A percentile compares a stretch with the other conserved stretches of the same genome.
phyloP scores from a whole-genome alignment of 306 rosid species.

The Vigna mungo region DNA sequence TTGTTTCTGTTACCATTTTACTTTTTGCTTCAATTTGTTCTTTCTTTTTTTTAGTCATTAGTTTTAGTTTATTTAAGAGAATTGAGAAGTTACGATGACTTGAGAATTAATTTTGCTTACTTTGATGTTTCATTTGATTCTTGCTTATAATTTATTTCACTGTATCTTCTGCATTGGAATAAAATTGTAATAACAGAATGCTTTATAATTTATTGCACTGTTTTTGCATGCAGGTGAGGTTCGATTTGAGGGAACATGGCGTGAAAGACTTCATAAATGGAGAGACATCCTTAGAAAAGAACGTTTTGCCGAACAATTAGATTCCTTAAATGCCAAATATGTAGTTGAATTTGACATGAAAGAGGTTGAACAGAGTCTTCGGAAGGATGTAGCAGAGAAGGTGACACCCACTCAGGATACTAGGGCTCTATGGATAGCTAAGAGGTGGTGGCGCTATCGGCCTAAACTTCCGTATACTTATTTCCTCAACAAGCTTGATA shows the following conservation, averaged over 20 bases:
- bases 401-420: conserved; percentile 65
- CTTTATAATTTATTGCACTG: not conserved
- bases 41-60: not conserved
- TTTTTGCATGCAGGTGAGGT: conserved; percentile 53
- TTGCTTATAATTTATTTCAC: conserved; percentile 12
- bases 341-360: conserved; percentile 94
- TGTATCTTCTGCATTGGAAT: conserved; percentile 12
- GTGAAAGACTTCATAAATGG: conserved; percentile 81
- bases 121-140: conserved; percentile 24
- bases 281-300: conserved; percentile 78
- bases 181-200: conserved; percentile 27
- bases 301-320: conserved; percentile 63
- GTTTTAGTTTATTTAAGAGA: not conserved
- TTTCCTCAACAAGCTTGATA: conserved; percentile 87
- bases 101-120: conserved; percentile 5
- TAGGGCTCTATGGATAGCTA: conserved; percentile 86
- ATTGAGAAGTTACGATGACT: conserved; percentile 8
- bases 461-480: conserved; percentile 91
- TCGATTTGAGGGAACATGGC: conserved; percentile 76
- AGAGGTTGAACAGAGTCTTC: conserved; percentile 96
- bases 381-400: conserved; percentile 82
- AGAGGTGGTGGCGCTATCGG: conserved; percentile 99
- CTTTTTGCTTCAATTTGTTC: conserved; percentile 3
- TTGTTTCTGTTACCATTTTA: not conserved
- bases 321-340: conserved; percentile 74